Conservation (phyloP, 2,329 filamentous ascomycete genomes). For the Trichoderma harzianum region DNA sequence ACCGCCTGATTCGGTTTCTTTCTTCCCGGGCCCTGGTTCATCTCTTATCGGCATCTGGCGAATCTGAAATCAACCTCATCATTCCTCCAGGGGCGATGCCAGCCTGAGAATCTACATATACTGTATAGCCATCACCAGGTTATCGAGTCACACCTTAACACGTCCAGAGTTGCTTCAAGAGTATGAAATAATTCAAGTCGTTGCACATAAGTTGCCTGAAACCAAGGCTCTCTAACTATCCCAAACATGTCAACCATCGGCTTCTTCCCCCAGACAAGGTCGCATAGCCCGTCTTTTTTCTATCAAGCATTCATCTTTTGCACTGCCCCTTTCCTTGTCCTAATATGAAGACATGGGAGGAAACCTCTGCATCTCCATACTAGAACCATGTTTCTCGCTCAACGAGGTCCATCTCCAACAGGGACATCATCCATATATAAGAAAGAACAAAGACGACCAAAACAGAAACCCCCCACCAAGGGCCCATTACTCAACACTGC, state of each 20-base stretch:
- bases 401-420: background rate
- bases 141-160: background rate
- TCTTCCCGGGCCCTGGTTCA: background rate
- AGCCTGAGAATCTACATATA: background rate
- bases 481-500: background rate
- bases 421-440: background rate
- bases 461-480: background rate
- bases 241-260: background rate
- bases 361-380: background rate
- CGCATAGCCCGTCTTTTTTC: background rate
- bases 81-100: background rate
- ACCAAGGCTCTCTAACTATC: constrained; percentile 1
- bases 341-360: background rate
- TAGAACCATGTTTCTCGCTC: background rate
- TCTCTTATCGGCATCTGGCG: background rate
- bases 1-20: background rate
- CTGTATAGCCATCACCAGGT: background rate
- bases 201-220: constrained; percentile 5
- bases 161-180: background rate
- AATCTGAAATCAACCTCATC: background rate
- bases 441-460: background rate
- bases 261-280: background rate
- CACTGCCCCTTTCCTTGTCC: background rate
- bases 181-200: background rate
- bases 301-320: background rate